Percentiles rank a stretch among this genome's conserved stretches.
Evolutionary conservation across 108 stramenopile species (phyloP).

Genomic region (Discostella stelligeroides): DNA sequence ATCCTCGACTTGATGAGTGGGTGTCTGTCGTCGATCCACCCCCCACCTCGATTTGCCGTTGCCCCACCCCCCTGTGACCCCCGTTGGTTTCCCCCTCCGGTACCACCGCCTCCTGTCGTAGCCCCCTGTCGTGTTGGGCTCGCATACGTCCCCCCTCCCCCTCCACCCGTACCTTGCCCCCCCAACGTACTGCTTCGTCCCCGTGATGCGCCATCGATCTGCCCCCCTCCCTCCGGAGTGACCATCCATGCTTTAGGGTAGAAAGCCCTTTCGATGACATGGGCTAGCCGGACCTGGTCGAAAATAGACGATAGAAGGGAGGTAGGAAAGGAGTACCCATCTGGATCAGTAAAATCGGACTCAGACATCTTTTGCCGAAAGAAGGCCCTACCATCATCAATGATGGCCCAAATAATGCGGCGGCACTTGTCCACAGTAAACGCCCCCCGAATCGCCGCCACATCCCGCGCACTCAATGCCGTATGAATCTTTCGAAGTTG

Average conservation of each 20-base stretch:
- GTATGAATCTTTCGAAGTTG: not conserved
- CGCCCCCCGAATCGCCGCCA: not conserved
- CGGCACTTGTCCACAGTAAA: not conserved
- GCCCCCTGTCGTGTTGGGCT: too few relatives aligned
- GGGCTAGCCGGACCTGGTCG: not conserved
- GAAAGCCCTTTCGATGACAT: not conserved
- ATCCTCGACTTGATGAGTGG: too few relatives aligned
- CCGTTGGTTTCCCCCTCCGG: too few relatives aligned
- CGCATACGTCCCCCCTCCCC: too few relatives aligned
- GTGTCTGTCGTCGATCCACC: too few relatives aligned
- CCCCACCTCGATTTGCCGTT: too few relatives aligned
- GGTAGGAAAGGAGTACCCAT: not conserved
- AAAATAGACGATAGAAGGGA: not conserved
- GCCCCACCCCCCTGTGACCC: too few relatives aligned
- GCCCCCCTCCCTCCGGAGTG: too few relatives aligned
- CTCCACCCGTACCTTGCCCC: too few relatives aligned
- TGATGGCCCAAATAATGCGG: not conserved
- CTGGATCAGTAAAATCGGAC: not conserved
- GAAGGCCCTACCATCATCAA: not conserved
- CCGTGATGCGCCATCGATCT: too few relatives aligned
- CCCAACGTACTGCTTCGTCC: too few relatives aligned
- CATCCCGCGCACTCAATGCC: not conserved
- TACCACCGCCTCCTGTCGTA: too few relatives aligned
- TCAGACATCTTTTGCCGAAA: not conserved
- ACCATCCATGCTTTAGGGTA: not conserved